Evolutionary conservation across 345 rosid genomes (phyloP).

Genomic region (Camelina sativa): DNA sequence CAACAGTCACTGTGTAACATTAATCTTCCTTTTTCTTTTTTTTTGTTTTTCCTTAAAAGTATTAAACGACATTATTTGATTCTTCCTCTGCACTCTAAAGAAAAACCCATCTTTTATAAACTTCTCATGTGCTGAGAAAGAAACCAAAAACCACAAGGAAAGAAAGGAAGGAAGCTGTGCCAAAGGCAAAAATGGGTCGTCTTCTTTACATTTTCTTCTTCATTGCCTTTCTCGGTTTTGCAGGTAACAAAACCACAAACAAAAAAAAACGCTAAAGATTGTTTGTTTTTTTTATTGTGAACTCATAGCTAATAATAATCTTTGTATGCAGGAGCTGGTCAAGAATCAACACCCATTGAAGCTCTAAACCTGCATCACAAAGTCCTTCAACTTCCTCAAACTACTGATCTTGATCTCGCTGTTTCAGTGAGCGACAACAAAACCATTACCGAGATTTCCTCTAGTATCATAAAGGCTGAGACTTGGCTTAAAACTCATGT

Average conservation of each 20-base stretch:
- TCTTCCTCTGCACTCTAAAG: conserved; percentile 35
- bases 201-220: conserved; percentile 45
- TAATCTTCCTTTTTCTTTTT: neutral
- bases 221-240: conserved; percentile 51
- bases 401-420: conserved; percentile 48
- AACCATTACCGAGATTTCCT: conserved; percentile 58
- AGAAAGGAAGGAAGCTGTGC: conserved; percentile 14
- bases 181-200: conserved; percentile 38
- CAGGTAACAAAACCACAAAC: conserved; percentile 48
- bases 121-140: conserved; percentile 34
- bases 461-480: conserved; percentile 67
- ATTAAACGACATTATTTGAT: conserved; percentile 24
- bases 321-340: conserved; percentile 55
- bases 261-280: neutral
- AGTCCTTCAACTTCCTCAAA: conserved; percentile 42
- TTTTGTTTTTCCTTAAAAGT: neutral
- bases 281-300: neutral
- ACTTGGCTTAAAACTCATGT: conserved; percentile 70
- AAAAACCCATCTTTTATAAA: conserved; percentile 33
- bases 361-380: conserved; percentile 43
- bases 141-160: conserved; percentile 26
- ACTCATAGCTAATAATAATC: conserved; percentile 18
- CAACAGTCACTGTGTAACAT: conserved; percentile 12
- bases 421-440: conserved; percentile 51
- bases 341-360: conserved; percentile 53